Percentiles rank a stretch among this genome's conserved stretches.
Conservation (phyloP, 805 yeast species). For the Hermanozyma aechmeae region DNA sequence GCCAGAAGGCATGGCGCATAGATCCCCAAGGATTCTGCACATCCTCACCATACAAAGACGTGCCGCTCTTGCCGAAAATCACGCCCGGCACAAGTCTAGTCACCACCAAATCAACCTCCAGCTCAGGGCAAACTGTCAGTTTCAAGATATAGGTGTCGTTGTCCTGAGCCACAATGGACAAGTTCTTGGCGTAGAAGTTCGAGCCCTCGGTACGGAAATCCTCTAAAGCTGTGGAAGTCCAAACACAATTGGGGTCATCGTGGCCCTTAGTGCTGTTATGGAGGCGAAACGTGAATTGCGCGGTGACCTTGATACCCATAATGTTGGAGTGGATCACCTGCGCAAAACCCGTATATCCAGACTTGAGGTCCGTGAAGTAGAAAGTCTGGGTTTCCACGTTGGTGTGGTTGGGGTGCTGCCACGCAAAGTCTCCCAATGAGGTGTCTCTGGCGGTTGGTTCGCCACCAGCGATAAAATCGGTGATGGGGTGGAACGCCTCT, state of each 20-base stretch:
- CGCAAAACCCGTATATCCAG: conserved; percentile 74
- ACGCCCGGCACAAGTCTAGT: conserved; percentile 65
- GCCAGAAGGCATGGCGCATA: conserved; percentile 97
- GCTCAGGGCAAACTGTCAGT: conserved; percentile 59
- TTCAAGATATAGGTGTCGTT: conserved; percentile 40
- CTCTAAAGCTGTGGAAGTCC: conserved; percentile 90
- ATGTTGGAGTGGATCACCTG: conserved; percentile 92
- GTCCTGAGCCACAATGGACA: conserved; percentile 47
- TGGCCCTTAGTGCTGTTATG: conserved; percentile 43
- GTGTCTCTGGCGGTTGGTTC: conserved; percentile 43
- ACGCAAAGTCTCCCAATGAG: conserved; percentile 57
- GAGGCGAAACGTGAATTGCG: conserved; percentile 88
- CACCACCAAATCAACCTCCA: conserved; percentile 61
- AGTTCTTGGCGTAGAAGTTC: conserved; percentile 69
- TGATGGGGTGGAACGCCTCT: conserved; percentile 83
- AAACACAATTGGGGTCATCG: conserved; percentile 38
- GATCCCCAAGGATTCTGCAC: conserved; percentile 87
- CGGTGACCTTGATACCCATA: conserved; percentile 79
- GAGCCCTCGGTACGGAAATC: conserved; percentile 66
- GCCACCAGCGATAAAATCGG: conserved; percentile 35
- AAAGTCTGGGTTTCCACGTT: conserved; percentile 95
- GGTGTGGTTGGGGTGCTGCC: conserved; percentile 69
- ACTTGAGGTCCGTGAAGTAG: conserved; percentile 59
- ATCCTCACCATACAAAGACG: conserved; percentile 81
- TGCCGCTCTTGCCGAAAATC: conserved; percentile 84